A percentile compares a stretch with the other conserved stretches of the same genome.
Conservation (phyloP, 768 basidiomycete species). For the Leccinum truebloodii region DNA sequence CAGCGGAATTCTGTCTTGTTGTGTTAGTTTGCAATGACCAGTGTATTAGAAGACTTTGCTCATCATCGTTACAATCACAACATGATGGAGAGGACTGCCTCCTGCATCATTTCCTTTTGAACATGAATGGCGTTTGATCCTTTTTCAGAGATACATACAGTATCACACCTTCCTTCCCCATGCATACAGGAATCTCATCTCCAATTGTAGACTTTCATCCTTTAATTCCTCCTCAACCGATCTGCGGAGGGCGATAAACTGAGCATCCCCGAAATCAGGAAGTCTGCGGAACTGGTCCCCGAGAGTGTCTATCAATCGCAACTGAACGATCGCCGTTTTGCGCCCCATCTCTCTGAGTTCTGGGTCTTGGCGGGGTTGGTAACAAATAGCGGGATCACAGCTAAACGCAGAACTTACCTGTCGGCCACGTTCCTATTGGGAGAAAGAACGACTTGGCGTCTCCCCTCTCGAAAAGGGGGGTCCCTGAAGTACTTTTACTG, state of each 20-base stretch:
- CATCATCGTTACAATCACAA: background rate
- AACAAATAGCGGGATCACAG: background rate
- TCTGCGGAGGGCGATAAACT: constrained; percentile 1
- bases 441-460: constrained; percentile 1
- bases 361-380: background rate
- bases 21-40: background rate
- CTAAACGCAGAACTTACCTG: background rate
- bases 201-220: constrained; percentile 1
- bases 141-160: background rate
- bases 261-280: constrained; percentile 1
- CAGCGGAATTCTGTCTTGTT: background rate
- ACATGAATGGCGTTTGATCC: background rate
- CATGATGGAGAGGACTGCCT: background rate
- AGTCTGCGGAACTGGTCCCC: constrained; percentile 7
- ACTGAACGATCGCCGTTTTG: constrained; percentile 4
- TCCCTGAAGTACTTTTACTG: background rate
- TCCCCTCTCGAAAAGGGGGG: background rate
- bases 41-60: background rate
- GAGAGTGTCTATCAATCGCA: constrained; percentile 5
- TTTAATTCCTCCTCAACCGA: background rate
- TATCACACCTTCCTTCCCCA: constrained; percentile 5
- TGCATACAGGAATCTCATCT: constrained; percentile 4
- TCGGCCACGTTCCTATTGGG: constrained; percentile 10
- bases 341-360: constrained; percentile 6
- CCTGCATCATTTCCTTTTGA: background rate